A percentile compares a stretch with the other conserved stretches of the same genome.
Conservation (phyloP, 495 filamentous ascomycete species). For the Aspergillus mulundensis region DNA sequence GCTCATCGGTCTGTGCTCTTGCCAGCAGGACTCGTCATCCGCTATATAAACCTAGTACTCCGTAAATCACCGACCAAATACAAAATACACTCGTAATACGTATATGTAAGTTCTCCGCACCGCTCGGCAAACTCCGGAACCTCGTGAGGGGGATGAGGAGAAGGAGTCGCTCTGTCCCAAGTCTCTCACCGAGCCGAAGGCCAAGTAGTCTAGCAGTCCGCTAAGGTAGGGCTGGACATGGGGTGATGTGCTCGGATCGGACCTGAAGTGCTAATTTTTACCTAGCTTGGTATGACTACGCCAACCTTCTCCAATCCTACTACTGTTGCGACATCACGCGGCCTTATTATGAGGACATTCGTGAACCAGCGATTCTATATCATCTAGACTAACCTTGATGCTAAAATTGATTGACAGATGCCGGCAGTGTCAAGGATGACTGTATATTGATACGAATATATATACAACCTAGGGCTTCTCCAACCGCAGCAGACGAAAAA, state of each 20-base stretch:
- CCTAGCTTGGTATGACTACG: neutral
- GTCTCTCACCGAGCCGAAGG: neutral
- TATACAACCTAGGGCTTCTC: conserved; percentile 14
- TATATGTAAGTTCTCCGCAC: neutral
- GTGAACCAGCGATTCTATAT: neutral
- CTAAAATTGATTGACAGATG: neutral
- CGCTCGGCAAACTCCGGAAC: conserved; percentile 15
- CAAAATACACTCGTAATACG: neutral
- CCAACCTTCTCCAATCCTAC: neutral
- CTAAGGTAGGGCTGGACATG: neutral
- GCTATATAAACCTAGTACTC: too few relatives aligned
- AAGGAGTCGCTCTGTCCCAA: neutral
- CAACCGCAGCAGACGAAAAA: conserved; percentile 11
- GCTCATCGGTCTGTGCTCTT: neutral
- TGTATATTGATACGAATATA: neutral
- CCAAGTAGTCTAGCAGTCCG: neutral
- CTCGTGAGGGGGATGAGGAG: neutral
- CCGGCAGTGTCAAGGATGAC: neutral
- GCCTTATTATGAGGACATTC: neutral
- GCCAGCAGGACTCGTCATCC: neutral
- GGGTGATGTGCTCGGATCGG: neutral
- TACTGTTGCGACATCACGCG: neutral
- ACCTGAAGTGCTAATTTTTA: neutral
- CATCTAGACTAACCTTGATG: neutral
- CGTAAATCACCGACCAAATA: too few relatives aligned